A percentile compares a stretch with the other conserved stretches of the same genome.
Evolutionary conservation across 2,329 filamentous ascomycete genomes (phyloP).

Genomic region (Aspergillus hortae): DNA sequence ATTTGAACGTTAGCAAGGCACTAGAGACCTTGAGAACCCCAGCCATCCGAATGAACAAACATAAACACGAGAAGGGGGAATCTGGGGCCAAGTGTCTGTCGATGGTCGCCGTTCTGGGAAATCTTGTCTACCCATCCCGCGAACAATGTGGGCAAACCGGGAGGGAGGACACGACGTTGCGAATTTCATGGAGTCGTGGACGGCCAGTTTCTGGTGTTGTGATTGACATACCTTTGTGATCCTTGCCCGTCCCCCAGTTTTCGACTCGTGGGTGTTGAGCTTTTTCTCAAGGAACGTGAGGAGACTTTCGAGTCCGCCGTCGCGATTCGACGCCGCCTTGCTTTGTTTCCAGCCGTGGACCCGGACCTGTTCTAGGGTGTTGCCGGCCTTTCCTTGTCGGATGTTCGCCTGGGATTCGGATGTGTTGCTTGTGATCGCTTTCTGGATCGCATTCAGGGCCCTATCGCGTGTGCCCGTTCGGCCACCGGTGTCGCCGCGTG

Average conservation of each 20-base stretch:
- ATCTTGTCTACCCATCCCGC: constrained; percentile 32
- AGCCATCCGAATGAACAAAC: constrained; percentile 36
- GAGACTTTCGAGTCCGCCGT: constrained; percentile 63
- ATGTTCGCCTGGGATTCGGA: constrained; percentile 36
- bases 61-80: constrained; percentile 18
- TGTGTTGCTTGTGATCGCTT: constrained; percentile 28
- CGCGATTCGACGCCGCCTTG: constrained; percentile 63
- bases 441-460: constrained; percentile 34
- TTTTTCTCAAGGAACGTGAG: constrained; percentile 70
- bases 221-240: constrained; percentile 74
- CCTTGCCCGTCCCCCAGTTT: constrained; percentile 53
- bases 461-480: constrained; percentile 25
- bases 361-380: constrained; percentile 33
- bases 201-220: constrained; percentile 40
- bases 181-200: constrained; percentile 35
- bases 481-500: constrained; percentile 29
- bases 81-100: constrained; percentile 21
- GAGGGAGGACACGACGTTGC: constrained; percentile 27
- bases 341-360: constrained; percentile 64
- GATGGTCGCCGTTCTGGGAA: constrained; percentile 39
- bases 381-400: constrained; percentile 32
- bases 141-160: constrained; percentile 39
- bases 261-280: constrained; percentile 52
- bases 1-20: constrained; percentile 63
- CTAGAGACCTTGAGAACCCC: constrained; percentile 43